Evolutionary conservation across 805 yeast genomes (phyloP).

Genomic region (Saccharomycopsis sp.): DNA sequence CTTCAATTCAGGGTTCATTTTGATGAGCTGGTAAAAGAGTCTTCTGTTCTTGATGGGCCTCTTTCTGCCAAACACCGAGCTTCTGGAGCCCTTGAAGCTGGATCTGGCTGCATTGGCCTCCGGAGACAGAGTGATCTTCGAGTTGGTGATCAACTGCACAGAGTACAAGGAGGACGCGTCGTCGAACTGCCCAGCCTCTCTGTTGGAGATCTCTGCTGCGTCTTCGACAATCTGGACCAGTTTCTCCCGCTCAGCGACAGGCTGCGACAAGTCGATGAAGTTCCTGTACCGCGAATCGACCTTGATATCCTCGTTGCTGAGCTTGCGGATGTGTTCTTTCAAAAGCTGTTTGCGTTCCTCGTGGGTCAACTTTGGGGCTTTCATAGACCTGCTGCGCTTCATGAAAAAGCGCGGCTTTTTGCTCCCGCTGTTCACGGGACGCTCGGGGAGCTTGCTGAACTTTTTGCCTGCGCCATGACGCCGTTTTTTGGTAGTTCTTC

Average conservation of each 20-base stretch:
- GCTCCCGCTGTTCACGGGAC: slow-evolving; percentile 9
- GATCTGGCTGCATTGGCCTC: no score
- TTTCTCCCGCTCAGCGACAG: background rate
- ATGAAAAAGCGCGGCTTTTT: slow-evolving; percentile 14
- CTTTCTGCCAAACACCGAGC: background rate
- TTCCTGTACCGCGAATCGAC: slow-evolving; percentile 9
- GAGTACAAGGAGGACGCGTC: slow-evolving; percentile 15
- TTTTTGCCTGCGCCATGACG: background rate
- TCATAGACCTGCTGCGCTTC: background rate
- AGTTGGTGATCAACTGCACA: slow-evolving; percentile 19
- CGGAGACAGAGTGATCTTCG: slow-evolving; percentile 11
- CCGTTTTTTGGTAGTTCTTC: background rate
- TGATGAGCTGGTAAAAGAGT: slow-evolving; percentile 13
- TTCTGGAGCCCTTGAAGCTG: no score
- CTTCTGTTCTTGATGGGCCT: background rate
- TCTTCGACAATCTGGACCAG: background rate
- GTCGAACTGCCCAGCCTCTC: slow-evolving; percentile 3
- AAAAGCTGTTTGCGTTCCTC: slow-evolving; percentile 13
- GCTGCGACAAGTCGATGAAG: slow-evolving; percentile 6
- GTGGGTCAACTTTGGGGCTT: slow-evolving; percentile 1
- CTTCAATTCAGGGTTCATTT: slow-evolving; percentile 14
- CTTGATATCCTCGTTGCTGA: slow-evolving; percentile 6
- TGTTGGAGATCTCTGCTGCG: background rate
- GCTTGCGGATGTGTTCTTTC: slow-evolving; percentile 11
- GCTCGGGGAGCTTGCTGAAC: background rate